These are phyloP conservation scores for Claviceps arundinis DNA, from an alignment of 2,329 filamentous ascomycete genomes.

Conservation along the genomic window DNA sequence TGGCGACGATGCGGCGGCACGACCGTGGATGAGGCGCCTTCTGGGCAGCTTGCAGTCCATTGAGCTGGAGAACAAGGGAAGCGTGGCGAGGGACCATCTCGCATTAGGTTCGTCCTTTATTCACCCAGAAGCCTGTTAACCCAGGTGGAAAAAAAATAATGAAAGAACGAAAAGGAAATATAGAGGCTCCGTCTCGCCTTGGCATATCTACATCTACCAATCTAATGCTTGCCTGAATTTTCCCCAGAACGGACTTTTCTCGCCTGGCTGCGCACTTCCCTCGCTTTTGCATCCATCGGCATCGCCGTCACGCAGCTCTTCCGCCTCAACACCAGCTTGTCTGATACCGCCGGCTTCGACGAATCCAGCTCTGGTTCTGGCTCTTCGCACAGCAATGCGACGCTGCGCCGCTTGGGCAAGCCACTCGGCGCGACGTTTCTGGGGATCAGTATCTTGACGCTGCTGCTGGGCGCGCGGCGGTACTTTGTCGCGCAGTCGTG, in stretches of 20 bases:
- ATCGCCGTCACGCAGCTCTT: slow-evolving; percentile 78
- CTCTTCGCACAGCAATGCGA: slow-evolving; percentile 19
- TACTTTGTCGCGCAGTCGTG: slow-evolving; percentile 71
- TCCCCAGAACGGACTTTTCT: slow-evolving; percentile 67
- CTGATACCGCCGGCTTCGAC: slow-evolving; percentile 14
- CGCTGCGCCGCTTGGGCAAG: slow-evolving; percentile 52
- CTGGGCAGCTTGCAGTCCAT: slow-evolving; percentile 42
- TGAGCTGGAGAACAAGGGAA: slow-evolving; percentile 76
- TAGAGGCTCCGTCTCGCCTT: neutral
- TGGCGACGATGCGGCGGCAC: slow-evolving; percentile 11
- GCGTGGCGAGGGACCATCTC: slow-evolving; percentile 69
- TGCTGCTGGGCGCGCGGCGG: slow-evolving; percentile 64
- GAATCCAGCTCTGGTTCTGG: slow-evolving; percentile 6
- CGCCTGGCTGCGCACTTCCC: slow-evolving; percentile 70
- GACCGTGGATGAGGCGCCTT: slow-evolving; percentile 38
- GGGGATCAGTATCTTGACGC: slow-evolving; percentile 58
- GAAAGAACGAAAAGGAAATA: neutral
- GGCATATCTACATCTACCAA: neutral
- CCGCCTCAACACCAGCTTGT: slow-evolving; percentile 59
- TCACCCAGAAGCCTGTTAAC: no score
- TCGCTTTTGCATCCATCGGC: slow-evolving; percentile 71
- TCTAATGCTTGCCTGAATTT: no score
- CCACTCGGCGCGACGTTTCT: slow-evolving; percentile 67
- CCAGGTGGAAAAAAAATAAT: no score
- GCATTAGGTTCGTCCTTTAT: slow-evolving; percentile 49